Conservation (phyloP, 2,329 filamentous ascomycete species). For the Ophiostoma pallidulum region DNA sequence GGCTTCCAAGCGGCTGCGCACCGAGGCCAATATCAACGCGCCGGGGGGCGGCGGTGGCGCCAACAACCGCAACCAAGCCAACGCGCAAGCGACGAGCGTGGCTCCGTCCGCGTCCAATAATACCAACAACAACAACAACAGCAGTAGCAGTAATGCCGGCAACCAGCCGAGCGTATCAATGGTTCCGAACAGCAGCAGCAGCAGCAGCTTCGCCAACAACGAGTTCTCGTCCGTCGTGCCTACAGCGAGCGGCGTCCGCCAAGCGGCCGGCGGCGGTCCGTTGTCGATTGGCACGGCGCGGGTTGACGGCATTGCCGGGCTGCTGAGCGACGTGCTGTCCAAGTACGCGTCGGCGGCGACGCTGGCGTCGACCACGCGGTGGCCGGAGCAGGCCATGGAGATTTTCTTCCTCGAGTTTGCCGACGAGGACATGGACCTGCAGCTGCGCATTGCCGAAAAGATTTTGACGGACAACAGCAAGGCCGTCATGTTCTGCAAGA, state of each 20-base stretch:
- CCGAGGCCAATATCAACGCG: constrained; percentile 19
- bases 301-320: constrained; percentile 21
- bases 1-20: constrained; percentile 28
- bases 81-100: neutral
- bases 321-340: constrained; percentile 32
- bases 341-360: constrained; percentile 24
- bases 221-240: too few relatives aligned
- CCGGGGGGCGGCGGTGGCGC: constrained; percentile 11
- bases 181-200: too few relatives aligned
- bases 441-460: constrained; percentile 50
- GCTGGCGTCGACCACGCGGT: constrained; percentile 31
- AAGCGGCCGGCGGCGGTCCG: neutral
- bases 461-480: constrained; percentile 50
- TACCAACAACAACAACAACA: constrained; percentile 6
- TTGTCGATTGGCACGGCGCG: constrained; percentile 17
- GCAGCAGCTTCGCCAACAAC: too few relatives aligned
- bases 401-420: constrained; percentile 50
- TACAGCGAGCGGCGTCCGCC: too few relatives aligned
- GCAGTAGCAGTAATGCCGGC: neutral
- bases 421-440: constrained; percentile 47
- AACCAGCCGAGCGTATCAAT: too few relatives aligned
- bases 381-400: constrained; percentile 50
- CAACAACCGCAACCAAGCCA: constrained; percentile 1
- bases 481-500: constrained; percentile 54
- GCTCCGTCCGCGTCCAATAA: neutral